Evolutionary conservation across 2,329 filamentous ascomycete species (phyloP).

Genomic region (Talaromyces atroroseus): DNA sequence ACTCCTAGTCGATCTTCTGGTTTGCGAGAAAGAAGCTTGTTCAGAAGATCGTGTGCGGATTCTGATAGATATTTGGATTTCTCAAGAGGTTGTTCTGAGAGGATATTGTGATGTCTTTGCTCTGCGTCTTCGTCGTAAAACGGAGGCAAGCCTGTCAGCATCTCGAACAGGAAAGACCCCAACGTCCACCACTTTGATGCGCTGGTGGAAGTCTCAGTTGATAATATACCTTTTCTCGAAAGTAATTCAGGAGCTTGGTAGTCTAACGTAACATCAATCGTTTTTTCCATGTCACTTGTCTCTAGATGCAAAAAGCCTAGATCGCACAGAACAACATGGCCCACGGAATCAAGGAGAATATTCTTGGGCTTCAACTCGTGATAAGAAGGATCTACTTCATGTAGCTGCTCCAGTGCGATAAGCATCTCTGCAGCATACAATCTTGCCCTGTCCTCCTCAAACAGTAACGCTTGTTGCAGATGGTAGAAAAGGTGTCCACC

Average conservation of each 20-base stretch:
- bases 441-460: background rate
- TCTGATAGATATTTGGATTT: background rate
- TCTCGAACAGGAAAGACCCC: constrained; percentile 15
- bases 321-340: constrained; percentile 3
- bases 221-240: background rate
- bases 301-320: constrained; percentile 2
- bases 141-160: constrained; percentile 15
- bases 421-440: constrained; percentile 9
- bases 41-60: constrained; percentile 2
- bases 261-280: background rate
- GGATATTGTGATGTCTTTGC: constrained; percentile 16
- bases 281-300: background rate
- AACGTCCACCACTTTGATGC: constrained; percentile 17
- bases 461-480: background rate
- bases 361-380: constrained; percentile 1
- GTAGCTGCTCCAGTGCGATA: constrained; percentile 1
- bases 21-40: constrained; percentile 9
- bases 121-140: constrained; percentile 14
- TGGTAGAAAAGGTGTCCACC: constrained; percentile 7
- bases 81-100: constrained; percentile 8
- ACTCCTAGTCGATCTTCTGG: constrained; percentile 14
- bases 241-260: constrained; percentile 9
- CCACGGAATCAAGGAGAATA: constrained; percentile 4
- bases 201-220: constrained; percentile 1
- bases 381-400: constrained; percentile 1